Percentiles rank a stretch among this genome's conserved stretches.
Evolutionary conservation across 1,284 basidiomycete genomes (phyloP).

Genomic region (Agaricales sp.): DNA sequence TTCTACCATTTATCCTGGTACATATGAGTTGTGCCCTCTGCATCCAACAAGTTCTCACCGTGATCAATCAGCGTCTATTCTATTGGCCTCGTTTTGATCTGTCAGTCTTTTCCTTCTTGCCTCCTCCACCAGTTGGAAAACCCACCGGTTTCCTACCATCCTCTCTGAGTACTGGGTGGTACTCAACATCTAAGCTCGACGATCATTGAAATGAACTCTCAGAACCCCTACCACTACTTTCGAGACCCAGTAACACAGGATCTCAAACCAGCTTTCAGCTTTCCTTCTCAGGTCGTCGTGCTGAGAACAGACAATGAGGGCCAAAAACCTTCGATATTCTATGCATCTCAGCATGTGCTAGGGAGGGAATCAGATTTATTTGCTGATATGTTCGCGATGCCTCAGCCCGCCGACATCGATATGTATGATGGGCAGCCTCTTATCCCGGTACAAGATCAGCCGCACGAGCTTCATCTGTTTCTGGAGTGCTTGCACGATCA

Average conservation of each 20-base stretch:
- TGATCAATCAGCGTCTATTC: too few species aligned
- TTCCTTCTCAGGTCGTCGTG: not conserved
- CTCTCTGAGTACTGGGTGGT: not conserved
- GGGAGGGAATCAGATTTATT: not conserved
- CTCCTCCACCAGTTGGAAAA: too few species aligned
- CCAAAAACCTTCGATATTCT: not conserved
- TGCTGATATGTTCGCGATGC: not conserved
- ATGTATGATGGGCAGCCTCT: not conserved
- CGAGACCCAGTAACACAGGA: not conserved
- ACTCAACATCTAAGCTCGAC: not conserved
- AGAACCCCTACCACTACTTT: not conserved
- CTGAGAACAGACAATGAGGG: not conserved
- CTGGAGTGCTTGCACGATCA: not conserved
- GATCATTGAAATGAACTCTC: too few species aligned
- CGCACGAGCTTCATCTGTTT: not conserved
- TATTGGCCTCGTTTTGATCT: too few species aligned
- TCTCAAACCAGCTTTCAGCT: not conserved
- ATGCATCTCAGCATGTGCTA: not conserved
- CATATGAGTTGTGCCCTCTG: too few species aligned
- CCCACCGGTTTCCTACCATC: too few species aligned
- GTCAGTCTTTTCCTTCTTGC: too few species aligned
- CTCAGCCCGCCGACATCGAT: not conserved
- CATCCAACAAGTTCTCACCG: too few species aligned
- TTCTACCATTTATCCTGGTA: too few species aligned
- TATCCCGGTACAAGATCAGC: not conserved